These are phyloP conservation scores for Crithidia expoeki DNA, from an alignment of 208 protist species.

Conservation along the genomic window DNA sequence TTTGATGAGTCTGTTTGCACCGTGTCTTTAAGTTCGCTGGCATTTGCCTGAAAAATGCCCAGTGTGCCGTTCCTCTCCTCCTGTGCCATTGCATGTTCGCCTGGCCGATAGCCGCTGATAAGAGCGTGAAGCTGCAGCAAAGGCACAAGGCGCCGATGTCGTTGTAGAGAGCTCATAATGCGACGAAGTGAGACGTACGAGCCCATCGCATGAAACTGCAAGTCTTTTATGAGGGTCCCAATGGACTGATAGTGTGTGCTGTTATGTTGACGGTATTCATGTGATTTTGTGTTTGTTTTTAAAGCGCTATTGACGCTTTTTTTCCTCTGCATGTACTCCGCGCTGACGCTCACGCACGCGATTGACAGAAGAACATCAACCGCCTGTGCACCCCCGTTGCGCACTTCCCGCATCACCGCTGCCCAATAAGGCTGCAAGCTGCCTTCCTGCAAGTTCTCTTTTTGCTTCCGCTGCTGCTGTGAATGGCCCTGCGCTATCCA, in stretches of 20 bases:
- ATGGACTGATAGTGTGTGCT: background rate
- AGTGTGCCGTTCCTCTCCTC: background rate
- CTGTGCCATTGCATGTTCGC: background rate
- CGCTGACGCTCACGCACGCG: background rate
- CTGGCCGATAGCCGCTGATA: slow-evolving; percentile 31
- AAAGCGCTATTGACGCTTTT: background rate
- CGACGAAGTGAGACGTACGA: slow-evolving; percentile 64
- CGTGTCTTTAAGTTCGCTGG: background rate
- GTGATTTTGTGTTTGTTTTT: background rate
- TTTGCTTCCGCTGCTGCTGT: background rate
- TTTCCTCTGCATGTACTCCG: background rate
- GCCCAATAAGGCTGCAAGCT: slow-evolving; percentile 25
- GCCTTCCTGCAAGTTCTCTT: background rate
- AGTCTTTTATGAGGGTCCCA: slow-evolving; percentile 11
- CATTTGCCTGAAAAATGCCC: background rate
- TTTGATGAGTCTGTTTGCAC: too few species aligned
- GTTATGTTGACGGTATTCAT: background rate
- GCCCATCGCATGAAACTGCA: slow-evolving; percentile 60
- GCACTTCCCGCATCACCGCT: slow-evolving; percentile 23
- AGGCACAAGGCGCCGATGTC: slow-evolving; percentile 54
- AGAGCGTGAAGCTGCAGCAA: slow-evolving; percentile 53
- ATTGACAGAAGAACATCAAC: slow-evolving; percentile 9
- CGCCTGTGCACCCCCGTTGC: slow-evolving; percentile 15
- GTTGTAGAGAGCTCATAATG: slow-evolving; percentile 57
- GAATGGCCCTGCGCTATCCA: background rate